phyloP scores from a whole-genome alignment of 345 rosid species.

The Eucalyptus marginata region DNA sequence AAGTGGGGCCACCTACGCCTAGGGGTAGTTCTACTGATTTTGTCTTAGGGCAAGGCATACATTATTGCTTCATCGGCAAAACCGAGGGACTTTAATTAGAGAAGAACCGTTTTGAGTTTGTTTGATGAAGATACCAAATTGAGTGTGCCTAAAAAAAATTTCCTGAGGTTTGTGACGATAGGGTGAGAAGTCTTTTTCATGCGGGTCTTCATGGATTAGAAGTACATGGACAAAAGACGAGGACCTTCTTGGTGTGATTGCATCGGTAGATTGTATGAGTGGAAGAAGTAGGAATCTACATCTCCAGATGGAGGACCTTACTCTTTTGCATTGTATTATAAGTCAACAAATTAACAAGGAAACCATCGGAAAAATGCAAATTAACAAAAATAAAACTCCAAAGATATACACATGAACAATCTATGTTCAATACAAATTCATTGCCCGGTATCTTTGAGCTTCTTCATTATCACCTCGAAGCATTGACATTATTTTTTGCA shows the following conservation, averaged over 20 bases:
- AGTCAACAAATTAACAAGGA: neutral
- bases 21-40: slow-evolving; percentile 32
- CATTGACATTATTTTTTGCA: neutral
- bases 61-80: slow-evolving; percentile 29
- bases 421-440: neutral
- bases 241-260: slow-evolving; percentile 26
- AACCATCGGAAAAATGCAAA: neutral
- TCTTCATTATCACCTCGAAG: neutral
- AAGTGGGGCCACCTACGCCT: slow-evolving; percentile 2
- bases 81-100: slow-evolving; percentile 20
- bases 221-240: slow-evolving; percentile 25
- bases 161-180: slow-evolving; percentile 36
- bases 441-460: neutral
- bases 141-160: slow-evolving; percentile 9
- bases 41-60: slow-evolving; percentile 60
- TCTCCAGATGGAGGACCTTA: slow-evolving; percentile 29
- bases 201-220: slow-evolving; percentile 7
- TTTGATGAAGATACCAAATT: slow-evolving; percentile 15
- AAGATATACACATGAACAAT: neutral
- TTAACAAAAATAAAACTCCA: neutral
- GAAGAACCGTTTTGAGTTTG: slow-evolving; percentile 14
- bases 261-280: slow-evolving; percentile 21
- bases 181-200: slow-evolving; percentile 19
- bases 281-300: slow-evolving; percentile 31
- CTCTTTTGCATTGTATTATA: slow-evolving; percentile 20